Base-by-base conservation (phyloP, 257 asterid species). In the Ilex aquifolium region DNA sequence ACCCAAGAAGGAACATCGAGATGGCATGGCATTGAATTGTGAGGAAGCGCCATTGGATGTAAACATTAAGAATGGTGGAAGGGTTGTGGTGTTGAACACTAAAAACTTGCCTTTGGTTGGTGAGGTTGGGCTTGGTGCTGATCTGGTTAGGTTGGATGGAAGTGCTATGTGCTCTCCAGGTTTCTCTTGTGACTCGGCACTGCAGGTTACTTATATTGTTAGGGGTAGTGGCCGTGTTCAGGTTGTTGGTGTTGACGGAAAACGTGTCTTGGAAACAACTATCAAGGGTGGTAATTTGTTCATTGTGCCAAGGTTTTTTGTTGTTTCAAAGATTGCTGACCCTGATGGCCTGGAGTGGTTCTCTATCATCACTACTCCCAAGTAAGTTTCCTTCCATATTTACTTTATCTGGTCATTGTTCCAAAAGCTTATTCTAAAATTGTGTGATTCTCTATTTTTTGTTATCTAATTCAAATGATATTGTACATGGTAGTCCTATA, bases 151-250 rank as follows among this genome's bases (percentile, higher is more conserved):
- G 71, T 73, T 91, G 14, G 57, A 77, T 7, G 98, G 95, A 27
- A 74, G 65, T 42, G 90, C 98, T 4, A 88, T 88, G 96, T 91
- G 96, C 60, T 88, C 96, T 44, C 98, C 98, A 0, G 96, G 96
- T 16, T 88, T 91, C 77, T 86, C 98, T 0, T 84, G 95, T 56
- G 96, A 91, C 72, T 88, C 94, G 1, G 97, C 97, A 13, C 61
- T 83, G 66, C 97, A 88, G 80, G 98, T 91, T 13, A 91, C 98
- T 6, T 86, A 84, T 74, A 77, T 91, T 67, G 94, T 84, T 2
- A 68, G 90, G 68, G 98, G 96, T 7, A 82, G 94, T n/a, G 95
- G 96, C 53, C 83, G 95, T 30, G 94, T 63, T 31, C 92, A 88
- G 73, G 88, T 88, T 8, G 96, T 91, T 2, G 96, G 96, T 1